A percentile compares a stretch with the other conserved stretches of the same genome.
phyloP scores from a whole-genome alignment of 176 grass and related monocot species.

The Oryza meridionalis region DNA sequence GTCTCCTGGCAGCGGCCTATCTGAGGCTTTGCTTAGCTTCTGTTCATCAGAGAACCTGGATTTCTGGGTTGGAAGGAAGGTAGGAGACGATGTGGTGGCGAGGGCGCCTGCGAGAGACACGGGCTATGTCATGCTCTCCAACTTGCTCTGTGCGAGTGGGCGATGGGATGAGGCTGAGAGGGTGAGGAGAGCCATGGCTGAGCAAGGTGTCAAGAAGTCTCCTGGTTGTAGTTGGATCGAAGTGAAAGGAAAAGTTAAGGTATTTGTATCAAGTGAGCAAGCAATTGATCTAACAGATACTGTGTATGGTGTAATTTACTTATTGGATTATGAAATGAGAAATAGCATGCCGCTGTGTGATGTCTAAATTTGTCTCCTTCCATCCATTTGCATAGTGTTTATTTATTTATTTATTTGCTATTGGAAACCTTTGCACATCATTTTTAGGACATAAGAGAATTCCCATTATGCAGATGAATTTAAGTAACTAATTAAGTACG shows the following conservation, averaged over 20 bases:
- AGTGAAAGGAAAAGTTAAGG: conserved; percentile 44
- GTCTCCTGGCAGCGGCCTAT: not conserved
- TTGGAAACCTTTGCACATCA: not conserved
- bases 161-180: conserved; percentile 60
- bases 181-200: conserved; percentile 58
- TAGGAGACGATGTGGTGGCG: conserved; percentile 25
- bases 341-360: not conserved
- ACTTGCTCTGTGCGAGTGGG: conserved; percentile 49
- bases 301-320: conserved; percentile 14
- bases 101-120: conserved; percentile 37
- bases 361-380: not conserved
- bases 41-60: conserved; percentile 25
- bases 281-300: conserved; percentile 11
- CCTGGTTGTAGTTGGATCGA: conserved; percentile 83
- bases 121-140: conserved; percentile 67
- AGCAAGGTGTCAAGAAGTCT: conserved; percentile 58
- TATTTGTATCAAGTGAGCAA: conserved; percentile 56
- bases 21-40: conserved; percentile 51
- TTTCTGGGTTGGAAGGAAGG: conserved; percentile 3
- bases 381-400: not conserved
- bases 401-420: not conserved
- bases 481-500: too few species aligned
- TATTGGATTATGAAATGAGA: conserved; percentile 51
- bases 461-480: too few species aligned
- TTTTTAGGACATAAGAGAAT: not conserved